These are phyloP conservation scores for Conoideocrella luteorostrata DNA, from an alignment of 2,329 filamentous ascomycete species.

Conservation along the genomic window DNA sequence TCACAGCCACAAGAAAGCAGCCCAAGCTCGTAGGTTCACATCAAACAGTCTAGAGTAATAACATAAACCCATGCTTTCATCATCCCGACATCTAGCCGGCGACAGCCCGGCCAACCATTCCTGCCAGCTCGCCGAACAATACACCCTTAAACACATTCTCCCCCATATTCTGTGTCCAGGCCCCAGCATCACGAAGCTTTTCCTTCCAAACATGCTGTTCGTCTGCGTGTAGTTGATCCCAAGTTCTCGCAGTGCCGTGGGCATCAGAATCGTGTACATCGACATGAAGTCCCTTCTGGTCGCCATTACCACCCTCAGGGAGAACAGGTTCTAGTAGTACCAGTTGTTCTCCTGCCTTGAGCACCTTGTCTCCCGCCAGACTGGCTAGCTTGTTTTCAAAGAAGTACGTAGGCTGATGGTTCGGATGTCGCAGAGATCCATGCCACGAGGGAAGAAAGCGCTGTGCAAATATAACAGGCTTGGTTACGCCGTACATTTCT, in stretches of 20 bases:
- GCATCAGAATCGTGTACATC: slow-evolving; percentile 40
- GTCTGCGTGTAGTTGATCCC: slow-evolving; percentile 61
- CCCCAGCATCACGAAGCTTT: slow-evolving; percentile 60
- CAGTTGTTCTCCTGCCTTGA: slow-evolving; percentile 30
- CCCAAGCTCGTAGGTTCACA: too few species aligned
- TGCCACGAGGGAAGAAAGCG: slow-evolving; percentile 47
- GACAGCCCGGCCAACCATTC: slow-evolving; percentile 49
- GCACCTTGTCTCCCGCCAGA: slow-evolving; percentile 28
- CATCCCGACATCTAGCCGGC: slow-evolving; percentile 23
- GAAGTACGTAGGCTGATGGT: slow-evolving; percentile 18
- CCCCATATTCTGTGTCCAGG: slow-evolving; percentile 75
- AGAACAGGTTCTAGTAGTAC: slow-evolving; percentile 25
- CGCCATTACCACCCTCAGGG: slow-evolving; percentile 10
- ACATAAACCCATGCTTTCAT: too few species aligned
- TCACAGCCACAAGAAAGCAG: not conserved
- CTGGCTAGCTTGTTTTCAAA: slow-evolving; percentile 29
- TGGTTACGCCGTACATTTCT: slow-evolving; percentile 53
- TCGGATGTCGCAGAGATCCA: slow-evolving; percentile 21
- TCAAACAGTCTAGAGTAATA: too few species aligned
- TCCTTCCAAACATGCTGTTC: slow-evolving; percentile 65
- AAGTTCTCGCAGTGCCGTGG: slow-evolving; percentile 52
- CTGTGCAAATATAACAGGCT: slow-evolving; percentile 49
- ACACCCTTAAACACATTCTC: slow-evolving; percentile 71
- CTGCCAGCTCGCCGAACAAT: slow-evolving; percentile 67
- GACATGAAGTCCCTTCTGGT: slow-evolving; percentile 27